Conservation (phyloP, 1,139 yeast species). For the Diutina catenulata region DNA sequence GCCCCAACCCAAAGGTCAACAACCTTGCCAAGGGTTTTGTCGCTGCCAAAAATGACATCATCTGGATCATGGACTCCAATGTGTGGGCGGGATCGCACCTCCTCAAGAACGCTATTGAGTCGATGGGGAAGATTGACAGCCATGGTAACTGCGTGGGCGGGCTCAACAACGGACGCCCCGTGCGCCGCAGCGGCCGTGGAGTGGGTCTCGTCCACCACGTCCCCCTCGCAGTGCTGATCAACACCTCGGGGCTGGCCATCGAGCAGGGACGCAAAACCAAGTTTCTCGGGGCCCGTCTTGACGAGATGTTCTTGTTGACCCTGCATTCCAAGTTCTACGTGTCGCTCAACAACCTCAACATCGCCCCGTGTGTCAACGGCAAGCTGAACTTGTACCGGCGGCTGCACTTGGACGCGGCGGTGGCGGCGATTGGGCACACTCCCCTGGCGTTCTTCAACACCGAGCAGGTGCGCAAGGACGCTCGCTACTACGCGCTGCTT, state of each 20-base stretch:
- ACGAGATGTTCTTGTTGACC: conserved; percentile 76
- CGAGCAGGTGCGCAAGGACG: conserved; percentile 19
- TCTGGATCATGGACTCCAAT: conserved; percentile 87
- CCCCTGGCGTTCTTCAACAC: conserved; percentile 22
- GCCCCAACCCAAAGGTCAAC: conserved; percentile 86
- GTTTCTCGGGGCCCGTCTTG: conserved; percentile 24
- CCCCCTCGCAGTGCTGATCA: conserved; percentile 41
- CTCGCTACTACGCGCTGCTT: conserved; percentile 15
- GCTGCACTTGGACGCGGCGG: conserved; percentile 58
- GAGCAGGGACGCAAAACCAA: neutral
- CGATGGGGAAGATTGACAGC: conserved; percentile 35
- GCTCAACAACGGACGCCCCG: conserved; percentile 32
- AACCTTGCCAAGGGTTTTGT: conserved; percentile 70
- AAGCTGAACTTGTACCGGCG: conserved; percentile 71
- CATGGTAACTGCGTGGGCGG: too few relatives aligned
- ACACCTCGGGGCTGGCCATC: conserved; percentile 3
- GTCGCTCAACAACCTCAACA: conserved; percentile 59
- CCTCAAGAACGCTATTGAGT: conserved; percentile 50
- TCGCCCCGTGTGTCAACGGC: conserved; percentile 93
- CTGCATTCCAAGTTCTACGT: conserved; percentile 80
- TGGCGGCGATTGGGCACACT: conserved; percentile 22
- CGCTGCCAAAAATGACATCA: conserved; percentile 54
- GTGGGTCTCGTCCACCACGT: conserved; percentile 72
- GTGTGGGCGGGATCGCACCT: conserved; percentile 69
- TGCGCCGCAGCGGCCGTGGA: conserved; percentile 17